phyloP scores from a whole-genome alignment of 148 eudicot genomes.

The Chenopodium berlandieri region DNA sequence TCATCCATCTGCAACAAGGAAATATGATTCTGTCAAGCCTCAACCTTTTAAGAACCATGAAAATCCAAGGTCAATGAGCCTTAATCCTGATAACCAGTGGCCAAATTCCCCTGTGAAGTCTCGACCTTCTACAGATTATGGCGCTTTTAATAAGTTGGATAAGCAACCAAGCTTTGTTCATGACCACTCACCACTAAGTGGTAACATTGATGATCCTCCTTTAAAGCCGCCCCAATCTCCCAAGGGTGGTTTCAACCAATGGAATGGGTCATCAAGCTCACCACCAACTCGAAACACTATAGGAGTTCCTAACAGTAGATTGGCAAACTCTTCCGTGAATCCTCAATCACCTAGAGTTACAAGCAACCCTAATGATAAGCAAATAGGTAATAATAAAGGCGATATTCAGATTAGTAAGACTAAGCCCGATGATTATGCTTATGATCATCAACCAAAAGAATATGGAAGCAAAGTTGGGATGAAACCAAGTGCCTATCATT shows the following conservation, averaged over 20 bases:
- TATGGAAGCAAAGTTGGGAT: not conserved
- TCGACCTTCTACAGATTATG: not conserved
- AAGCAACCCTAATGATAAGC: conserved; percentile 7
- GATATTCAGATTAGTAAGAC: not conserved
- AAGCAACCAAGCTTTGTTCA: conserved; percentile 16
- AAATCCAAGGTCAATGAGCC: conserved; percentile 1
- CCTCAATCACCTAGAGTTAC: conserved; percentile 8
- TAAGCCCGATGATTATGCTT: not conserved
- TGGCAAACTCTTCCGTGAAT: not conserved
- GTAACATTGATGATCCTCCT: not conserved
- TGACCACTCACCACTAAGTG: conserved; percentile 19
- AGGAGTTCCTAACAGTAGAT: not conserved
- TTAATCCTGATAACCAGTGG: not conserved
- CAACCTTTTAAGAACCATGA: not conserved
- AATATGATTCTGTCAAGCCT: not conserved
- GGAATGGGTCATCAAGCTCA: conserved; percentile 3
- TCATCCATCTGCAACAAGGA: not conserved
- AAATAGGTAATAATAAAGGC: not conserved
- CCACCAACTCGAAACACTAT: not conserved
- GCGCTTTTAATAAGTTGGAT: conserved; percentile 7
- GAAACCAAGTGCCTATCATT: conserved; percentile 15
- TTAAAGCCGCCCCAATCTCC: not conserved
- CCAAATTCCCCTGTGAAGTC: not conserved
- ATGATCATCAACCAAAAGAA: conserved; percentile 14
- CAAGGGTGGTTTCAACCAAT: not conserved